phyloP scores from a whole-genome alignment of 2,329 filamentous ascomycete species.

The Cucurbitaria berberidis region DNA sequence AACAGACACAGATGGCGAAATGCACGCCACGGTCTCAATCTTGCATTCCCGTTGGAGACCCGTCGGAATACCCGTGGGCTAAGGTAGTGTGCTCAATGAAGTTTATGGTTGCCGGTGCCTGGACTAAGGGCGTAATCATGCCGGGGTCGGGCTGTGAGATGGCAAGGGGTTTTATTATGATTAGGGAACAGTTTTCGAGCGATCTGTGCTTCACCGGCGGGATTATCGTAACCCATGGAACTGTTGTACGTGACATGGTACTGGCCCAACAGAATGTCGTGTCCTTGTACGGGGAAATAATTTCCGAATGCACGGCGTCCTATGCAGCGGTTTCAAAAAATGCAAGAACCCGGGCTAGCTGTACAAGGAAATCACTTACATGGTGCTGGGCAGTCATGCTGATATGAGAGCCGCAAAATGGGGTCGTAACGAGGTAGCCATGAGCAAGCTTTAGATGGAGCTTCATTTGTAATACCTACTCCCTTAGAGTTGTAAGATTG shows the following conservation, averaged over 20 bases:
- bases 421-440: too few relatives aligned
- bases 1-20: background rate
- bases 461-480: too few relatives aligned
- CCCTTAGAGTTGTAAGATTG: background rate
- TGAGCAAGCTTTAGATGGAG: too few relatives aligned
- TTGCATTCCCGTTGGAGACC: slow-evolving; percentile 24
- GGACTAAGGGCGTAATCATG: background rate
- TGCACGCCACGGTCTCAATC: background rate
- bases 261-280: background rate
- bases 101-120: background rate
- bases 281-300: background rate
- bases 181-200: too few relatives aligned
- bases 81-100: background rate
- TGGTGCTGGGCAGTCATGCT: too few relatives aligned
- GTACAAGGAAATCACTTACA: too few relatives aligned
- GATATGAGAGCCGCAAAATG: too few relatives aligned
- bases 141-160: background rate
- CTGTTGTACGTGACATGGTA: background rate
- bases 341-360: too few relatives aligned
- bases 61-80: background rate
- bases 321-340: too few relatives aligned
- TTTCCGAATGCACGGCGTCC: too few relatives aligned
- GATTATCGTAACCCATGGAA: background rate
- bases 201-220: background rate
- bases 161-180: background rate